phyloP scores from a whole-genome alignment of 257 asterid genomes.

The Capsicum chinense region DNA sequence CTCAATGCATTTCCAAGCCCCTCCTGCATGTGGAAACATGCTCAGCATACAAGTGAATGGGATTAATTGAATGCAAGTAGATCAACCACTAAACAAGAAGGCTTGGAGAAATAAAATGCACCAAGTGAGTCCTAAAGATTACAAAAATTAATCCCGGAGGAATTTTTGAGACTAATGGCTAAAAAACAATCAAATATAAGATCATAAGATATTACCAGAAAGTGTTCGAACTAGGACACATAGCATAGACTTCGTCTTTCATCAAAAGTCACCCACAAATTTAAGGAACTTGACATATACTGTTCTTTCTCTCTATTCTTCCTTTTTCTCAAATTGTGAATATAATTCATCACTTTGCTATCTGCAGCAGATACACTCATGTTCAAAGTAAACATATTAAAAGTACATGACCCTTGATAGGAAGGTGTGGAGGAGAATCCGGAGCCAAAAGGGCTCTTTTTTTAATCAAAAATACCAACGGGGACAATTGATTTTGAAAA shows the following conservation, averaged over 20 bases:
- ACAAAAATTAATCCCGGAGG: not conserved
- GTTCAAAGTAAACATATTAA: slow-evolving; percentile 7
- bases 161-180: not conserved
- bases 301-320: slow-evolving; percentile 1
- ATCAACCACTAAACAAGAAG: not conserved
- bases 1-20: slow-evolving; percentile 63
- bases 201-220: not conserved
- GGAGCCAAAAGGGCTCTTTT: too few species aligned
- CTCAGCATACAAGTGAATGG: slow-evolving; percentile 11
- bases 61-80: not conserved
- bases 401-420: not conserved
- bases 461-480: too few species aligned
- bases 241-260: not conserved
- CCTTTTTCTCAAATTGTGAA: not conserved
- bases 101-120: not conserved
- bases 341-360: not conserved
- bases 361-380: not conserved
- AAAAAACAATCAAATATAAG: not conserved
- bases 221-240: not conserved
- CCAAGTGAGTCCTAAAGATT: not conserved
- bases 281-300: not conserved
- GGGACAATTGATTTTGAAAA: too few species aligned
- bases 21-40: slow-evolving; percentile 60
- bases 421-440: too few species aligned
- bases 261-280: not conserved